These are phyloP conservation scores for Solanum clarkiae DNA, from an alignment of 257 asterid genomes.

Conservation along the genomic window DNA sequence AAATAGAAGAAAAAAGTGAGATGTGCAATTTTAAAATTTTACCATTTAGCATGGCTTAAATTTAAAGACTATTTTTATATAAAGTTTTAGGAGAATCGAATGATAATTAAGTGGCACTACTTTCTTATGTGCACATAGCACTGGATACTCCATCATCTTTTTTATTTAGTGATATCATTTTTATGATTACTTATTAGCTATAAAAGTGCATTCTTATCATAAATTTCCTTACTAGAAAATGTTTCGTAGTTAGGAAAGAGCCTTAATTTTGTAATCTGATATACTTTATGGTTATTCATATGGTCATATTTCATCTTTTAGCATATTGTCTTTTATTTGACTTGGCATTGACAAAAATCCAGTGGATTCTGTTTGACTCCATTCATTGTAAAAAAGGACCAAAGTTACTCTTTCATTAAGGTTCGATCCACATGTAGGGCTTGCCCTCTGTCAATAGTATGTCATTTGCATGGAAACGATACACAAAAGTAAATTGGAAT, in stretches of 20 bases:
- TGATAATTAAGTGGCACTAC: not conserved
- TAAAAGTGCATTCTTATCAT: not conserved
- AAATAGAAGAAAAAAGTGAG: not conserved
- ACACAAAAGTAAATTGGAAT: too few species aligned
- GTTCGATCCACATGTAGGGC: not conserved
- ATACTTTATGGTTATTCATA: too few species aligned
- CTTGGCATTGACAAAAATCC: not conserved
- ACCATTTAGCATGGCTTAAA: not conserved
- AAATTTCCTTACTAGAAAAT: not conserved
- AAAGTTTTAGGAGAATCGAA: too few species aligned
- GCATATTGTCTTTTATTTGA: too few species aligned
- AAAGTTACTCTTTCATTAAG: not conserved
- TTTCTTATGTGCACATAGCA: not conserved
- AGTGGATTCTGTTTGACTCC: not conserved
- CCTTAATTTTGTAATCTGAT: not conserved
- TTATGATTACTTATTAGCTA: not conserved
- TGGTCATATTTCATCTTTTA: too few species aligned
- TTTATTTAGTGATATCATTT: too few species aligned
- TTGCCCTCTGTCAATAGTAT: too few species aligned
- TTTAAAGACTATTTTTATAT: too few species aligned
- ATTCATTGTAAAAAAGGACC: not conserved
- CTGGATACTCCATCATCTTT: not conserved
- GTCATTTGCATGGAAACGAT: too few species aligned
- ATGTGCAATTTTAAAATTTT: too few species aligned
- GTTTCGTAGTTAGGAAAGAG: not conserved